Evolutionary conservation across 2,329 filamentous ascomycete species (phyloP).

Genomic region (Dothidotthia symphoricarpi): DNA sequence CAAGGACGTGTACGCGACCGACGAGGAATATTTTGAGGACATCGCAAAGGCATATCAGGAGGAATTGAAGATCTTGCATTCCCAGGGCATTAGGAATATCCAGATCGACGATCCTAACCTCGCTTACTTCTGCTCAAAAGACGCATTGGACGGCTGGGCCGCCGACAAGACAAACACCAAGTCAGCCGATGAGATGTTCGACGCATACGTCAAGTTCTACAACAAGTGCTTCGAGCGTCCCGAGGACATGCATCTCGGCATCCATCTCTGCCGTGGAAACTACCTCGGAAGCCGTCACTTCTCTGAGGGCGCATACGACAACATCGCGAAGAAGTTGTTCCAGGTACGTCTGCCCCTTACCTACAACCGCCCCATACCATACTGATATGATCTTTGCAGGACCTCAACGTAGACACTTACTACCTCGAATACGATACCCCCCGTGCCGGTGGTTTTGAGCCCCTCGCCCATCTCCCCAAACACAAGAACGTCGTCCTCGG

Average conservation of each 20-base stretch:
- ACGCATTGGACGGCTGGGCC: constrained; percentile 43
- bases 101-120: constrained; percentile 52
- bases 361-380: neutral
- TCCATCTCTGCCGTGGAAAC: constrained; percentile 66
- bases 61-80: constrained; percentile 48
- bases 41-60: constrained; percentile 49
- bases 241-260: constrained; percentile 70
- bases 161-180: constrained; percentile 66
- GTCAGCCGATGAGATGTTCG: constrained; percentile 67
- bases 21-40: constrained; percentile 51
- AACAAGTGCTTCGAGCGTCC: constrained; percentile 67
- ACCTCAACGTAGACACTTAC: constrained; percentile 43
- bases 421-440: constrained; percentile 50
- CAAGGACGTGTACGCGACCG: constrained; percentile 47
- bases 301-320: constrained; percentile 49
- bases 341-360: constrained; percentile 21
- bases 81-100: constrained; percentile 49
- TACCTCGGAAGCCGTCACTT: constrained; percentile 50
- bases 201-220: constrained; percentile 74
- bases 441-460: constrained; percentile 50
- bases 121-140: constrained; percentile 44
- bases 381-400: constrained; percentile 16
- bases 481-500: constrained; percentile 51
- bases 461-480: constrained; percentile 46
- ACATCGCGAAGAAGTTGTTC: constrained; percentile 46